phyloP scores from a whole-genome alignment of 345 rosid species.

The Microthlaspi erraticum region DNA sequence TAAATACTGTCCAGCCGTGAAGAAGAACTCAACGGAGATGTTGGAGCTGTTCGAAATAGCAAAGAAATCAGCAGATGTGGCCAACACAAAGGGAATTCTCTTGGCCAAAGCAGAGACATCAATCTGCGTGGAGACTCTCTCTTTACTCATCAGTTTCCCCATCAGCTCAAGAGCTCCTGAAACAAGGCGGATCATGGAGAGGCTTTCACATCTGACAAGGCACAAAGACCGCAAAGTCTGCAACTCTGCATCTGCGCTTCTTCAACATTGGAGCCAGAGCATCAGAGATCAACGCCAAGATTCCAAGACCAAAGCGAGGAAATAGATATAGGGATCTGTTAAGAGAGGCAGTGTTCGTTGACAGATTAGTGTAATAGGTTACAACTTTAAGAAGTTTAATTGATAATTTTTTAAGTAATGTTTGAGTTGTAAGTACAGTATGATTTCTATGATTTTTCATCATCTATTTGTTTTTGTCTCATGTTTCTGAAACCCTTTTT shows the following conservation, averaged over 20 bases:
- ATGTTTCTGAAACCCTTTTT: no score
- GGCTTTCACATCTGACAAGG: background rate
- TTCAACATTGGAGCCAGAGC: conserved; percentile 19
- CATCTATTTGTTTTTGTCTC: no score
- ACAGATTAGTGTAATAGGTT: no score
- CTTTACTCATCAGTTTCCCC: background rate
- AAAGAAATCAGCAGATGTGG: conserved; percentile 19
- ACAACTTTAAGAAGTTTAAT: no score
- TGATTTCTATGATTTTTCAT: no score
- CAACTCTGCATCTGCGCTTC: background rate
- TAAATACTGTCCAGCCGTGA: background rate
- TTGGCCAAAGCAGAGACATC: background rate
- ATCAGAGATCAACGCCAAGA: conserved; percentile 24
- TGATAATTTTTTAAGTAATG: no score
- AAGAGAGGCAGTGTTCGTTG: no score
- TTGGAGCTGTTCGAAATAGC: conserved; percentile 21
- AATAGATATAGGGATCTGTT: no score
- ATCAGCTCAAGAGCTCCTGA: conserved; percentile 1
- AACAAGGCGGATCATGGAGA: conserved; percentile 6
- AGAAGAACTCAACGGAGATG: conserved; percentile 20
- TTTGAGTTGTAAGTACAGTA: no score
- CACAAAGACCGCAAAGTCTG: conserved; percentile 26
- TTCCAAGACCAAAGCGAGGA: no score
- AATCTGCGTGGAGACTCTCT: conserved; percentile 15
- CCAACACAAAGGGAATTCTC: conserved; percentile 12